Base-by-base conservation (phyloP, 2,329 filamentous ascomycete species). In the Aureobasidium melanogenum region DNA sequence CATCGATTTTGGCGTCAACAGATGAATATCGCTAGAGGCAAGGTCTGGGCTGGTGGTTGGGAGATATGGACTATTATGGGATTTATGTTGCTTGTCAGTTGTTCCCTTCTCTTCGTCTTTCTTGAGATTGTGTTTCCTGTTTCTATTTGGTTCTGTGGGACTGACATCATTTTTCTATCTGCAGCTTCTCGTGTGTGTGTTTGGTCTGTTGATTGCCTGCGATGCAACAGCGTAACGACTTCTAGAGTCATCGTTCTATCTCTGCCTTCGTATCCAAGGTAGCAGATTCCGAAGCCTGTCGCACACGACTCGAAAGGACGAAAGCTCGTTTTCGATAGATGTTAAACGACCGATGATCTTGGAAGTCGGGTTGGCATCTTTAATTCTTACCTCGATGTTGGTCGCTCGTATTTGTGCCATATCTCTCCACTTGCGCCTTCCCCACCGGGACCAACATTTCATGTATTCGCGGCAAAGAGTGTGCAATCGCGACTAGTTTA, bases 1-100 rank as follows among this genome's bases (percentile, higher is more conserved):
- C 76, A 78, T 64, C 77, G 85, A 28, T 86, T 84, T 66, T 87
- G 81, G 79, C 78, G 80, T 62, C 79, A 84, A 65, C 85, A 88
- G 70, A 76, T 76, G 68, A 82, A 81, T 0, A 80, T 88, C 63
- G 72, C 82, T 3, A 70, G 79, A 62, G 84, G 84, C 0, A 85
- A 80, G 67, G 76, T 83, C 0, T 72, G 80, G 67, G 77, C 78
- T 2, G 83, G 84, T 6, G 84, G 84, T 0, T 85, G 82, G 79
- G 84, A 87, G 67, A 67, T 86, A 7, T 74, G 77, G 57, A 65
- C 72, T 0, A 76, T 85, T 14, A 80, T 79, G 62, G 64, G 71
- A 3, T 69, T 79, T 30, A 70, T 78, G 34, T 70, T 79, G 32
- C 38, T 79, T 63, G 83, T 86, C 66, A 76, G 82, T 56, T 15